Conservation (phyloP, 108 stramenopile species). For the Conticribra weissflogii region DNA sequence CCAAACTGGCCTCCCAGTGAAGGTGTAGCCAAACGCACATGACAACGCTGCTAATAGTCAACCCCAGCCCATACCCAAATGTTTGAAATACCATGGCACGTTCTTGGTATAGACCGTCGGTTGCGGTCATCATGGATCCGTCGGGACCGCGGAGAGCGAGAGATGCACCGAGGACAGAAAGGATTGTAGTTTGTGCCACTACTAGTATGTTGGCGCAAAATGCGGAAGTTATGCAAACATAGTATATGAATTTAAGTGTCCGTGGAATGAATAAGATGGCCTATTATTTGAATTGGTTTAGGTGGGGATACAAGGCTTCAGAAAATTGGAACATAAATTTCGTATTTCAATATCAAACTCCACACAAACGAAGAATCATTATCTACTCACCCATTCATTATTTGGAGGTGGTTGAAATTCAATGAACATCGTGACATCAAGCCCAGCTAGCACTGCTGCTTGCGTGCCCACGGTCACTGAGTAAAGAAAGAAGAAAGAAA, state of each 20-base stretch:
- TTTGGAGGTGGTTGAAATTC: conserved; percentile 81
- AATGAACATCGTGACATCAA: conserved; percentile 94
- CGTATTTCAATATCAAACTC: background rate
- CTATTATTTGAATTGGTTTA: no score
- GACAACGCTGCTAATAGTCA: conserved; percentile 52
- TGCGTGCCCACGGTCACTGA: conserved; percentile 90
- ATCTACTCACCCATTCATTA: conserved; percentile 66
- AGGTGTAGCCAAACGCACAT: conserved; percentile 72
- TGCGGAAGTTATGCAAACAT: conserved; percentile 73
- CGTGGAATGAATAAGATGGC: conserved; percentile 35
- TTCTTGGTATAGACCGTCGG: conserved; percentile 89
- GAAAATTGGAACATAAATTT: background rate
- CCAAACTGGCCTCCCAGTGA: conserved; percentile 73
- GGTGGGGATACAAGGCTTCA: no score
- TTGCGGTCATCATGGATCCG: conserved; percentile 90
- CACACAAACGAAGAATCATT: background rate
- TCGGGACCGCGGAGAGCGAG: conserved; percentile 90
- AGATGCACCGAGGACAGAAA: conserved; percentile 82
- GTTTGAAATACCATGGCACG: conserved; percentile 63
- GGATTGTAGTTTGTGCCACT: conserved; percentile 80
- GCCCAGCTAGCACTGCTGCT: conserved; percentile 86
- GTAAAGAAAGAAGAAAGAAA: background rate
- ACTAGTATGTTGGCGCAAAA: conserved; percentile 90
- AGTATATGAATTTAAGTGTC: conserved; percentile 78
- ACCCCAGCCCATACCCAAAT: conserved; percentile 79